A percentile compares a stretch with the other conserved stretches of the same genome.
Conservation (phyloP, 768 basidiomycete genomes). For the Zangia roseola region DNA sequence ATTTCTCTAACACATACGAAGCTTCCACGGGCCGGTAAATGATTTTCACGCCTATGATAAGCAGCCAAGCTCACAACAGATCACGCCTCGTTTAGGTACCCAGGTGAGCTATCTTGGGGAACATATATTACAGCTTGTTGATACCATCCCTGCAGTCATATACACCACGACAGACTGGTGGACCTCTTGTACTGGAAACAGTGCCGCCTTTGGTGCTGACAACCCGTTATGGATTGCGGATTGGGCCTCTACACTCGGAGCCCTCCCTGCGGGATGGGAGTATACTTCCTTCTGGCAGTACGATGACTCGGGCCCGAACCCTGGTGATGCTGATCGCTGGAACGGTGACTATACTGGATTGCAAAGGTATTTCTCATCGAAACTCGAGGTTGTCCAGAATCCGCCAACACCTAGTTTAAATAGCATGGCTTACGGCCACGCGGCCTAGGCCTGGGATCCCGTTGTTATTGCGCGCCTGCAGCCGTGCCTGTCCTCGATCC, state of each 20-base stretch:
- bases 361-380: slow-evolving; percentile 27
- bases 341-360: slow-evolving; percentile 50
- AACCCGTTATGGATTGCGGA: slow-evolving; percentile 65
- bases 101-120: slow-evolving; percentile 29
- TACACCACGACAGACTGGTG: slow-evolving; percentile 71
- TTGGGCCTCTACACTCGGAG: slow-evolving; percentile 47
- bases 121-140: not conserved
- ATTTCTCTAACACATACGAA: slow-evolving; percentile 62
- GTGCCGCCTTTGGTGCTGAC: slow-evolving; percentile 43
- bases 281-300: slow-evolving; percentile 63
- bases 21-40: slow-evolving; percentile 44
- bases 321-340: slow-evolving; percentile 58
- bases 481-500: not conserved
- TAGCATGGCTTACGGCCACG: slow-evolving; percentile 23
- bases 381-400: not conserved
- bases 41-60: not conserved
- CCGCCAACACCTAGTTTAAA: not conserved
- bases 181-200: slow-evolving; percentile 63
- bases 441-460: not conserved
- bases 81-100: slow-evolving; percentile 33
- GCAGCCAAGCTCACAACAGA: not conserved
- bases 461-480: not conserved
- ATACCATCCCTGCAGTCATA: slow-evolving; percentile 39
- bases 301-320: slow-evolving; percentile 51
- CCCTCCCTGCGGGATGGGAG: slow-evolving; percentile 60